Percentiles rank a stretch among this genome's conserved stretches.
These are phyloP conservation scores for Leccinum truebloodii DNA, from an alignment of 768 basidiomycete species.

Conservation along the genomic window DNA sequence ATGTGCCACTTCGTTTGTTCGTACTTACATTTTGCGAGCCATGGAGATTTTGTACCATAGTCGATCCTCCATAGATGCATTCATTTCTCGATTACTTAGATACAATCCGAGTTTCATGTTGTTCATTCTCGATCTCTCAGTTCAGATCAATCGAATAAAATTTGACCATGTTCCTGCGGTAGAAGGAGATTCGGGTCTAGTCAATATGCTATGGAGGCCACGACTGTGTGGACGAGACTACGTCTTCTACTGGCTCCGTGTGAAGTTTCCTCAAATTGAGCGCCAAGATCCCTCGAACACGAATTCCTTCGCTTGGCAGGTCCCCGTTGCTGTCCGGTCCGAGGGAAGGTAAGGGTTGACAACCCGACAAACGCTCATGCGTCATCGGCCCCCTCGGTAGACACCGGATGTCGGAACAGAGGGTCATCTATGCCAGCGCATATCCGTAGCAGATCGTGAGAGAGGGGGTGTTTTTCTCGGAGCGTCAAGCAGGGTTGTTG, in stretches of 20 bases:
- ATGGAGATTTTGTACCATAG: not conserved
- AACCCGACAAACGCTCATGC: not conserved
- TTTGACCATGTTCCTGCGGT: not conserved
- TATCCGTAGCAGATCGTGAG: not conserved
- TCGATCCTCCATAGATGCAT: not conserved
- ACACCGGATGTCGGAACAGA: not conserved
- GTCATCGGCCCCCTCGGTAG: not conserved
- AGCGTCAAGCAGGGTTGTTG: not conserved
- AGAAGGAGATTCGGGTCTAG: no score
- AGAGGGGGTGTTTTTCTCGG: no score
- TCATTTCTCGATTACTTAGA: not conserved
- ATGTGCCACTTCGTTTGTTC: constrained; percentile 16
- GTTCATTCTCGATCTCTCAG: not conserved
- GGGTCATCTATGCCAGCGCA: not conserved
- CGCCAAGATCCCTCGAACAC: not conserved
- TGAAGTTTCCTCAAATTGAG: not conserved
- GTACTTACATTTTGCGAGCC: constrained; percentile 18
- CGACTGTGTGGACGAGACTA: not conserved
- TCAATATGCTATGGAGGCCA: not conserved
- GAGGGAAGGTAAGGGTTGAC: not conserved
- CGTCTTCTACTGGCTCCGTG: not conserved
- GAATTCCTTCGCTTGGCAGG: not conserved
- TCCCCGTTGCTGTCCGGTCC: not conserved
- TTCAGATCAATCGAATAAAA: not conserved
- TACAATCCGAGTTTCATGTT: not conserved